Base-by-base conservation (phyloP, 1,284 basidiomycete genomes). In the Fomes fomentarius region DNA sequence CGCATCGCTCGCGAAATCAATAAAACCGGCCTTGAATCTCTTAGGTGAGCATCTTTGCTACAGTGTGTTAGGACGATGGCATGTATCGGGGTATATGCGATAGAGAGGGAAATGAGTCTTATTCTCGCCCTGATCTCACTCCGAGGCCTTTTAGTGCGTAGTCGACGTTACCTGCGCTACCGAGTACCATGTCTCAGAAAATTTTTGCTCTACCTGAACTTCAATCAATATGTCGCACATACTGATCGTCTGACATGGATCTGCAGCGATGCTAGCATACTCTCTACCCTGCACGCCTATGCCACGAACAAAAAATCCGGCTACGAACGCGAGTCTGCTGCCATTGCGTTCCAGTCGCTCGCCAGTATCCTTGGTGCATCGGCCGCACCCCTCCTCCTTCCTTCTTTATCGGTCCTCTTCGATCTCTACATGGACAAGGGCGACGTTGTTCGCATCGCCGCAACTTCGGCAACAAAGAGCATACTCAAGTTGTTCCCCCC, bases 341-440 rank as follows among this genome's bases (percentile, higher is more conserved):
- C 91, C 31, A 87, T 98, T 56, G 92, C 87, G 11, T 87, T 94
- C 69, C 87, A 91, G 65, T 90, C 93, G 9, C 72, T 95, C 15
- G 85, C 88, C 40, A 80, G 77, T 50, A 79, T 87, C 45, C 78
- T 94, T 37, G 91, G 92, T 14, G 77, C 89, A 35, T 83, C 95
- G 31, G 77, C 80, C 46, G 93, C 88, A 54, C 94, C 94, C n/a
- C 79, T 94, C 60, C 80, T 98, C 30, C 77, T 98, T 17, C 80
- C 88, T 4, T 87, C 89, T 21, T 83, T 99, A 44, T 83, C 93
- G 11, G 71, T 85, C 47, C 74, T 98, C 41, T 89, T 94, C 68
- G 93, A 94, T 60, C 79, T 96, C 42, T 89, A 93, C 71, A 91
- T 93, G 80, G 96, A 99, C 74, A 98, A 98, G 74, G 94, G 94